Evolutionary conservation across 1,139 yeast species (phyloP).

Genomic region (Suhomyces maxii): DNA sequence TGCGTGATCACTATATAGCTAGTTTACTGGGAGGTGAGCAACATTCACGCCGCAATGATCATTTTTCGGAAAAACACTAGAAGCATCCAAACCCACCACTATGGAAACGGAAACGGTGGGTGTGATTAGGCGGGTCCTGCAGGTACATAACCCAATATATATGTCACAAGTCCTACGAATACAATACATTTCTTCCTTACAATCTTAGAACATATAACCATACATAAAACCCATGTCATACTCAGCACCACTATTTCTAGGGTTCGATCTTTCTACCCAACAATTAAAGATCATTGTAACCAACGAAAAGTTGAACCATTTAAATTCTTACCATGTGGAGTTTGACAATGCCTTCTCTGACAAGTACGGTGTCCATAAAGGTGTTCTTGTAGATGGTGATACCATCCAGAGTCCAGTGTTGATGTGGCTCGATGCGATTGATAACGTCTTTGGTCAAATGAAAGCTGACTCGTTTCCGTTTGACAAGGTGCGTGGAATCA

Average conservation of each 20-base stretch:
- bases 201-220: neutral
- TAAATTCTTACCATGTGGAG: conserved; percentile 62
- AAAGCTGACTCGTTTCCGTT: conserved; percentile 56
- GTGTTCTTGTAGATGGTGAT: conserved; percentile 56
- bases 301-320: conserved; percentile 51
- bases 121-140: too few relatives aligned
- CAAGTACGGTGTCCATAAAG: conserved; percentile 62
- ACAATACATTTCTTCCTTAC: neutral
- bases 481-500: conserved; percentile 60
- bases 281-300: conserved; percentile 78
- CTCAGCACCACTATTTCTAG: conserved; percentile 47
- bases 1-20: too few relatives aligned
- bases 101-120: too few relatives aligned
- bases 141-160: neutral
- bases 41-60: too few relatives aligned
- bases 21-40: too few relatives aligned
- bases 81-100: too few relatives aligned
- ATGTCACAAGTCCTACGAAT: neutral
- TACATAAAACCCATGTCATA: neutral
- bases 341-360: conserved; percentile 65
- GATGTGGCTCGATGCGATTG: conserved; percentile 88
- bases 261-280: conserved; percentile 88
- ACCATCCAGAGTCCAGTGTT: conserved; percentile 76
- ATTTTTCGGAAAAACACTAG: too few relatives aligned
- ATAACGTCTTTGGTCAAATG: conserved; percentile 60